phyloP scores from a whole-genome alignment of 805 yeast genomes.

The Candida dajiaensis region DNA sequence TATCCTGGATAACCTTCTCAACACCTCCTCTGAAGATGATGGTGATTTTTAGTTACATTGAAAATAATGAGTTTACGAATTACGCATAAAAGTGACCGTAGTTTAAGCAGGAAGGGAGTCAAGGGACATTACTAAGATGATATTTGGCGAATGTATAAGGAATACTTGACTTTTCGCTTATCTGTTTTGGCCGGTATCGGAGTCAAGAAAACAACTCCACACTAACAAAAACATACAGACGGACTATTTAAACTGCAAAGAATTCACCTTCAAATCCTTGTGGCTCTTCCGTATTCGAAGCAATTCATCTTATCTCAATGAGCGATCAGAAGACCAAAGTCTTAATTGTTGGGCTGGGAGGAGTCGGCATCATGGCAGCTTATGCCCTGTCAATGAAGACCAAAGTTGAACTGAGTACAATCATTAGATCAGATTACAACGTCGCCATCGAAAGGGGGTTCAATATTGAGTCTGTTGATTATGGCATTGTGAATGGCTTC shows the following conservation, averaged over 20 bases:
- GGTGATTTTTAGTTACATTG: neutral
- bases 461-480: constrained; percentile 50
- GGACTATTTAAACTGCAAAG: no score
- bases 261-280: no score
- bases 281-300: neutral
- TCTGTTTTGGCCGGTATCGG: no score
- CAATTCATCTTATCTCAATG: neutral
- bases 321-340: constrained; percentile 25
- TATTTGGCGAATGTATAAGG: no score
- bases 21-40: neutral
- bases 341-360: constrained; percentile 69
- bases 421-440: constrained; percentile 57
- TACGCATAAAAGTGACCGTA: neutral
- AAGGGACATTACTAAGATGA: no score
- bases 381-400: constrained; percentile 47
- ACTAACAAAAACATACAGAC: no score
- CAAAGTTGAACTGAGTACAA: constrained; percentile 43
- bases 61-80: neutral
- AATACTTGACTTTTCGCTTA: no score
- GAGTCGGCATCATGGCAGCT: constrained; percentile 73
- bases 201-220: no score
- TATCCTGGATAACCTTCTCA: neutral
- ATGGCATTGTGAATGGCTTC: constrained; percentile 46
- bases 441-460: constrained; percentile 43
- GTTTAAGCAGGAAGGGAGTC: no score